Base-by-base conservation (phyloP, 1,284 basidiomycete genomes). In the Ustilago sp. region DNA sequence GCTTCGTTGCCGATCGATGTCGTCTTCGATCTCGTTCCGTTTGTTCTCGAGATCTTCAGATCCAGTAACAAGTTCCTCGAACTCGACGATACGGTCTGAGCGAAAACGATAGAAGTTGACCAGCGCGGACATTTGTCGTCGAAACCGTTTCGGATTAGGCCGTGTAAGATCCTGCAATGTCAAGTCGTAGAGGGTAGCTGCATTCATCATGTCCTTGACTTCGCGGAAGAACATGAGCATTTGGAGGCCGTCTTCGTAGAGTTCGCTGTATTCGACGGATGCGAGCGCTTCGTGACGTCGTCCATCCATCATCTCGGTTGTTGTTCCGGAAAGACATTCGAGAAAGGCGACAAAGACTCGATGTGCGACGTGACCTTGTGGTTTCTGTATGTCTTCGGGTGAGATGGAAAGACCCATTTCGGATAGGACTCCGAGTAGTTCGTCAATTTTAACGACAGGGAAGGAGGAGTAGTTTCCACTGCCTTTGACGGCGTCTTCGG, bases 11-110 rank as follows among this genome's bases (percentile, higher is more conserved):
- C 87, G 85, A 70, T 92, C 91, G 8, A 86, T 86, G 43, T 89
- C 88, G 36, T 86, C 82, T 72, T 89, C 88, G 59, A 91, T 87
- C 31, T 89, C 87, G 1, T 88, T 83, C 41, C 91, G 87, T 63
- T 88, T 89, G 65, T 88, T 88, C 57, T 91, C 90, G 31, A 88
- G 89, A 77, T 91, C 90, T 70, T 91, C 89, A 19, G 91, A 88
- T 47, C 90, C 88, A 3, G 87, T 88, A 48, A 92, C 81, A 62
- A 89, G 88, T 59, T 90, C 88, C 84, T 92, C 89, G 32, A 92
- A 88, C 28, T 90, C 89, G 3, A 87, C 74, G 11, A 89, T 87
- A 45, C 74, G 61, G 52, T 85, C 79, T 6, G 80, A 79, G 13
- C 79, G 72, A 69, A 86, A 82, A 35, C 83, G 81, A 68, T 82